Conservation (phyloP, 768 basidiomycete genomes). For the Multifurca ochricompacta region DNA sequence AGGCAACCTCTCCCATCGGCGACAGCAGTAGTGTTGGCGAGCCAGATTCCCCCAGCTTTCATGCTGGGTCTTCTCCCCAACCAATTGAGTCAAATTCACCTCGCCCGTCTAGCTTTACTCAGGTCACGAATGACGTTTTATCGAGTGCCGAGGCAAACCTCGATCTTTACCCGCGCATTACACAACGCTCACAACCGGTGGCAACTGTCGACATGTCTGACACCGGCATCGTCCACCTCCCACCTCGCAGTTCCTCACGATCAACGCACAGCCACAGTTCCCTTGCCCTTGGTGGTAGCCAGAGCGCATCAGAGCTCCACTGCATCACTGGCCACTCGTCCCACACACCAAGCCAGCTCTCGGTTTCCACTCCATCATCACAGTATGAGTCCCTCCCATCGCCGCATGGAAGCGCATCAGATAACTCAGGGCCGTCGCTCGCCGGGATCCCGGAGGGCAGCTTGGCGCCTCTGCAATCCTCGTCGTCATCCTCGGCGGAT, state of each 20-base stretch:
- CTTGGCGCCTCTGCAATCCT: neutral
- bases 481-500: neutral
- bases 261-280: neutral
- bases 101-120: neutral
- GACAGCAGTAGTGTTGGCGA: neutral
- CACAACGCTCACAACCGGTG: neutral
- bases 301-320: neutral
- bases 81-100: neutral
- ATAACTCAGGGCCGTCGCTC: neutral
- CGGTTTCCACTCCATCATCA: neutral
- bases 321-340: neutral
- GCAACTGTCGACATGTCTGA: neutral
- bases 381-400: neutral
- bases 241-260: neutral
- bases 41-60: no score
- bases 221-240: constrained; percentile 12
- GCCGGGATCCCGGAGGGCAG: no score
- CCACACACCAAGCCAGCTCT: neutral
- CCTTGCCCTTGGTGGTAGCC: neutral
- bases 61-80: neutral
- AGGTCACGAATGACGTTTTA: neutral
- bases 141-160: neutral
- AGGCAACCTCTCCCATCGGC: neutral
- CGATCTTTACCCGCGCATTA: neutral
- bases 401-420: neutral